These are phyloP conservation scores for Stemphylium beticola DNA, from an alignment of 2,329 filamentous ascomycete genomes.

Conservation along the genomic window DNA sequence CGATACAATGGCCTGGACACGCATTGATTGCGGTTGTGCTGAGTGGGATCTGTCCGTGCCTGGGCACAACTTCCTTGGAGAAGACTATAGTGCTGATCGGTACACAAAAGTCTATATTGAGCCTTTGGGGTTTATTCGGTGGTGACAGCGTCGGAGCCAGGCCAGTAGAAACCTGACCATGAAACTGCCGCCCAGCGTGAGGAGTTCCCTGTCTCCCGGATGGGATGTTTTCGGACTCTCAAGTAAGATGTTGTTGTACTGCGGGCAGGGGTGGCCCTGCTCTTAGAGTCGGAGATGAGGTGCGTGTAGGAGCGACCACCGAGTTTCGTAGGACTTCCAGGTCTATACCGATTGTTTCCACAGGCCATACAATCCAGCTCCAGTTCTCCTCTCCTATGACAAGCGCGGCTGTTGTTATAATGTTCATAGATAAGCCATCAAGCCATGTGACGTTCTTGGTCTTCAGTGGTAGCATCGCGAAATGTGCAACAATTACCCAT, in stretches of 20 bases:
- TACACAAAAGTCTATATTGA: background rate
- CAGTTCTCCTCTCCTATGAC: constrained; percentile 30
- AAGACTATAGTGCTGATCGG: background rate
- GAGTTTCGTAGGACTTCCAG: constrained; percentile 18
- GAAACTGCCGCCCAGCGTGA: background rate
- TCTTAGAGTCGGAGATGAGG: background rate
- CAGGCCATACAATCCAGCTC: constrained; percentile 35
- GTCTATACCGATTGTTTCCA: constrained; percentile 22
- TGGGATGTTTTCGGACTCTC: background rate
- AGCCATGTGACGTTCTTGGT: constrained; percentile 29
- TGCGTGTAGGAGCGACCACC: background rate
- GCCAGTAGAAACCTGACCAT: background rate
- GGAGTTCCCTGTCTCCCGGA: background rate
- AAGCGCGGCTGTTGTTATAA: constrained; percentile 30
- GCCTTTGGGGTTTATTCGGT: background rate
- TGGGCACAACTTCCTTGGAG: background rate
- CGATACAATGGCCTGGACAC: background rate
- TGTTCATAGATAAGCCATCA: constrained; percentile 22
- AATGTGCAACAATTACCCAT: constrained; percentile 40
- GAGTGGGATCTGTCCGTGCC: background rate
- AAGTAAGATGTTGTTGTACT: background rate
- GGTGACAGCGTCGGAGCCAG: background rate
- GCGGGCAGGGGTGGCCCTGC: background rate
- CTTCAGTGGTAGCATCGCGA: constrained; percentile 28
- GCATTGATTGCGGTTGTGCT: background rate